A percentile compares a stretch with the other conserved stretches of the same genome.
Evolutionary conservation across 768 basidiomycete genomes (phyloP).

Genomic region (Mycena vulgaris): DNA sequence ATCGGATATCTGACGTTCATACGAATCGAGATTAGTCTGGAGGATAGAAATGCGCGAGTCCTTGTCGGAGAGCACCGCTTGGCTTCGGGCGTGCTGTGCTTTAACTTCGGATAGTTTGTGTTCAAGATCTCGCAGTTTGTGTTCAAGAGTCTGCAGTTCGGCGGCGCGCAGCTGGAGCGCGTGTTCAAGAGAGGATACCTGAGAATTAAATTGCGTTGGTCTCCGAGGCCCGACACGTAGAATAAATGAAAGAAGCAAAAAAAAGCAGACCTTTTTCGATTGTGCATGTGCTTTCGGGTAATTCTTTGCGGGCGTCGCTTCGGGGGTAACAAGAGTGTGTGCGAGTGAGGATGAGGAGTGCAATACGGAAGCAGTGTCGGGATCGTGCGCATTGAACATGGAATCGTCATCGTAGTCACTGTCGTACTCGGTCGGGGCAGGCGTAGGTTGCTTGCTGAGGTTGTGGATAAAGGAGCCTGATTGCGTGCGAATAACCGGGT

Average conservation of each 20-base stretch:
- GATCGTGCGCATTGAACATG: constrained; percentile 19
- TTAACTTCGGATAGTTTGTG: constrained; percentile 41
- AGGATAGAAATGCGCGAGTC: too few species aligned
- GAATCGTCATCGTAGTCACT: constrained; percentile 41
- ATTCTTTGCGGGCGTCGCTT: constrained; percentile 27
- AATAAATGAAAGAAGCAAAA: too few species aligned
- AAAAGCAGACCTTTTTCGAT: constrained; percentile 17
- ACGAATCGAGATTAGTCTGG: constrained; percentile 38
- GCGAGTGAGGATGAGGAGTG: neutral
- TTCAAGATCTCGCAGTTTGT: constrained; percentile 40
- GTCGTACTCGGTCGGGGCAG: constrained; percentile 61
- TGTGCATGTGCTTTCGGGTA: constrained; percentile 5
- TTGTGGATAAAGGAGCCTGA: constrained; percentile 65
- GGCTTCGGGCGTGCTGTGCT: constrained; percentile 34
- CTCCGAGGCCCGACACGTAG: neutral
- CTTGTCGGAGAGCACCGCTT: too few species aligned
- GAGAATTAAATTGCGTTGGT: neutral
- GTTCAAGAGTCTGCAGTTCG: too few species aligned
- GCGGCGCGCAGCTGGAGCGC: constrained; percentile 33
- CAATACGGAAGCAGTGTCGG: constrained; percentile 8
- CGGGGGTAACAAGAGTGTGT: constrained; percentile 26
- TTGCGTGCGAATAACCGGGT: constrained; percentile 55
- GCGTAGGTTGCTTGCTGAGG: constrained; percentile 66
- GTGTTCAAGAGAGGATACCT: constrained; percentile 39
- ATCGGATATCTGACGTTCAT: constrained; percentile 36